Evolutionary conservation across 805 yeast genomes (phyloP).

Genomic region (Saccharomyces eubayanus): DNA sequence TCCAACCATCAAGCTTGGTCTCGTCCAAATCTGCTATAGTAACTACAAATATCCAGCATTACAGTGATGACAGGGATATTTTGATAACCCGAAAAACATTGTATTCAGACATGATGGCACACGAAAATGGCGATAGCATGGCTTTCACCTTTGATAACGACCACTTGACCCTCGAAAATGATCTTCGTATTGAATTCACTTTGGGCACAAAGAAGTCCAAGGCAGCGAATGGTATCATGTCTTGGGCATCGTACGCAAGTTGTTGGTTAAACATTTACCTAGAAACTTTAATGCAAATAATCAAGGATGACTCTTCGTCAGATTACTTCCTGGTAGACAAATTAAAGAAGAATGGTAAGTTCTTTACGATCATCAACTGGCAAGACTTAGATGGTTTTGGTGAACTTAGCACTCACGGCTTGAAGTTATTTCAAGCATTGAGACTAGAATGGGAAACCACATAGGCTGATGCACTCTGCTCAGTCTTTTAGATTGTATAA

Average conservation of each 20-base stretch:
- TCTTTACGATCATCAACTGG: conserved; percentile 31
- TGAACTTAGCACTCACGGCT: conserved; percentile 52
- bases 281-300: conserved; percentile 29
- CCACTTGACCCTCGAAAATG: not conserved
- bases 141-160: conserved; percentile 10
- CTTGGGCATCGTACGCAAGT: conserved; percentile 21
- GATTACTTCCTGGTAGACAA: conserved; percentile 9
- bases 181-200: not conserved
- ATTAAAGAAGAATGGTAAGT: conserved; percentile 12
- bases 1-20: conserved; percentile 7
- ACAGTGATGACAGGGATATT: conserved; percentile 10
- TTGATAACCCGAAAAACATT: conserved; percentile 7
- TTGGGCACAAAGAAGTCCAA: conserved; percentile 3
- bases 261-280: conserved; percentile 40
- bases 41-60: conserved; percentile 14
- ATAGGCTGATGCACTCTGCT: not conserved
- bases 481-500: not conserved
- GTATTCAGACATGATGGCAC: not conserved
- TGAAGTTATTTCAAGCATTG: conserved; percentile 43
- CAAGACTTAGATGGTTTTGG: conserved; percentile 57
- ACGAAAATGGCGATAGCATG: not conserved
- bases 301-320: conserved; percentile 7
- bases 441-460: conserved; percentile 28
- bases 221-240: conserved; percentile 12
- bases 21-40: not conserved